Evolutionary conservation across 2,329 filamentous ascomycete species (phyloP).

Genomic region (Boeremia exigua): DNA sequence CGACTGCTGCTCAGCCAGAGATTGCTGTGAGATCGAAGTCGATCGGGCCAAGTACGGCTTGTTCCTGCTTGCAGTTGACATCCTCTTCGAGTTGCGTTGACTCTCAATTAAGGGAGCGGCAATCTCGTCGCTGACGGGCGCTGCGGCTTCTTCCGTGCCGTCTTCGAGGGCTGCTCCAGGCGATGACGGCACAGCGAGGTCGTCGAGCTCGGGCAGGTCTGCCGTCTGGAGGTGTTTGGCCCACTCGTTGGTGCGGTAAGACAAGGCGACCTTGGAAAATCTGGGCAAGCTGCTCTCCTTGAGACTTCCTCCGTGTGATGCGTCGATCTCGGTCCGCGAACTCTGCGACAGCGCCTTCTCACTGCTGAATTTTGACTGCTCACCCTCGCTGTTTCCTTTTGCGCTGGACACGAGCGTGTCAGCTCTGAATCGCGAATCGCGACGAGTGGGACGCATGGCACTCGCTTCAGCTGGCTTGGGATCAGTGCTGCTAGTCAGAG

Average conservation of each 20-base stretch:
- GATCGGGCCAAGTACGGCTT: slow-evolving; percentile 26
- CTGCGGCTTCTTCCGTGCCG: slow-evolving; percentile 58
- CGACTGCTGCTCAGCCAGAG: slow-evolving; percentile 21
- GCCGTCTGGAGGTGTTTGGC: slow-evolving; percentile 84
- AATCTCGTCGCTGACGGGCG: slow-evolving; percentile 53
- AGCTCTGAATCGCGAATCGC: slow-evolving; percentile 25
- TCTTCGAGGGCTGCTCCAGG: slow-evolving; percentile 51
- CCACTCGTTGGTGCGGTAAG: slow-evolving; percentile 94
- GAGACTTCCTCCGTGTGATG: slow-evolving; percentile 53
- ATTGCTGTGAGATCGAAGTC: slow-evolving; percentile 32
- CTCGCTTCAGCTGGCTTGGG: slow-evolving; percentile 29
- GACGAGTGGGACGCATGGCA: slow-evolving; percentile 14
- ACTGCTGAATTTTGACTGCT: slow-evolving; percentile 49
- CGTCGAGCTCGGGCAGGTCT: slow-evolving; percentile 72
- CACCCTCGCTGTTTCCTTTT: slow-evolving; percentile 24
- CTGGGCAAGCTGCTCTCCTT: slow-evolving; percentile 66
- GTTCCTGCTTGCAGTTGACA: slow-evolving; percentile 32
- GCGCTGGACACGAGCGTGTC: slow-evolving; percentile 27
- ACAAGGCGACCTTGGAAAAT: slow-evolving; percentile 77
- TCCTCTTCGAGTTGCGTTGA: slow-evolving; percentile 31
- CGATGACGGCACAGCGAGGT: slow-evolving; percentile 58
- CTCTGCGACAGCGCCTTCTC: slow-evolving; percentile 40
- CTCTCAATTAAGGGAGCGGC: slow-evolving; percentile 25
- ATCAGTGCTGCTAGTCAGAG: slow-evolving; percentile 41
- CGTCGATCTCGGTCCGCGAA: slow-evolving; percentile 33